These are phyloP conservation scores for Hypomyces rosellus DNA, from an alignment of 2,329 filamentous ascomycete genomes.

Conservation along the genomic window DNA sequence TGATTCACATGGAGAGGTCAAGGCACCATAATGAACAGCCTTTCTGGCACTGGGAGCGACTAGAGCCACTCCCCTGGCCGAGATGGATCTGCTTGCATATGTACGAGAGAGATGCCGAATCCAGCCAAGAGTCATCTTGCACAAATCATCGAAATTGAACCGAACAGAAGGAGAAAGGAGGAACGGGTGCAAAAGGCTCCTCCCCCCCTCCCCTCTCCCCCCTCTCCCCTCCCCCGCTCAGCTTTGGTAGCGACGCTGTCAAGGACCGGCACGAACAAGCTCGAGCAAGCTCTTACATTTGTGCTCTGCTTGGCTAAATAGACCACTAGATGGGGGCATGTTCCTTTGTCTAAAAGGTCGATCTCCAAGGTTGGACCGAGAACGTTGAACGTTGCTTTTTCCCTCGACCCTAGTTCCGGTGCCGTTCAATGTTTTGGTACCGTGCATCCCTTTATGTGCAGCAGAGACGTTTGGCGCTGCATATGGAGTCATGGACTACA, in stretches of 20 bases:
- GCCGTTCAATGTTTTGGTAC: no score
- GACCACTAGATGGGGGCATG: slow-evolving; percentile 2
- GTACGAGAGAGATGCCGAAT: background rate
- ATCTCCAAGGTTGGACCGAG: slow-evolving; percentile 4
- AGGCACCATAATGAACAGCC: slow-evolving; percentile 4
- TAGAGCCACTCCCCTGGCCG: slow-evolving; percentile 2
- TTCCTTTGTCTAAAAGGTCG: slow-evolving; percentile 2
- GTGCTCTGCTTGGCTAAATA: background rate
- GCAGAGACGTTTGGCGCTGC: no score
- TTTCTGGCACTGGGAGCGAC: background rate
- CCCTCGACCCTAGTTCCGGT: no score
- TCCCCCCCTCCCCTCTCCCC: no score
- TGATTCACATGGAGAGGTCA: background rate
- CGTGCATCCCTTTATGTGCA: no score
- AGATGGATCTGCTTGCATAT: background rate
- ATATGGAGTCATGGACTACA: no score
- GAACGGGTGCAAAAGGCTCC: background rate
- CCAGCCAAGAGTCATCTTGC: background rate
- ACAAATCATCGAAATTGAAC: background rate
- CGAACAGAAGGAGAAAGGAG: background rate
- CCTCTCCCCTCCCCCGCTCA: no score
- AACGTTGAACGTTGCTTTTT: slow-evolving; percentile 5
- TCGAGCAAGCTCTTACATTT: background rate
- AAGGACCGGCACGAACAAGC: background rate
- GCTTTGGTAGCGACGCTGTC: background rate